These are phyloP conservation scores for Carex parvula DNA, from an alignment of 176 grass and related monocot species.

Conservation along the genomic window DNA sequence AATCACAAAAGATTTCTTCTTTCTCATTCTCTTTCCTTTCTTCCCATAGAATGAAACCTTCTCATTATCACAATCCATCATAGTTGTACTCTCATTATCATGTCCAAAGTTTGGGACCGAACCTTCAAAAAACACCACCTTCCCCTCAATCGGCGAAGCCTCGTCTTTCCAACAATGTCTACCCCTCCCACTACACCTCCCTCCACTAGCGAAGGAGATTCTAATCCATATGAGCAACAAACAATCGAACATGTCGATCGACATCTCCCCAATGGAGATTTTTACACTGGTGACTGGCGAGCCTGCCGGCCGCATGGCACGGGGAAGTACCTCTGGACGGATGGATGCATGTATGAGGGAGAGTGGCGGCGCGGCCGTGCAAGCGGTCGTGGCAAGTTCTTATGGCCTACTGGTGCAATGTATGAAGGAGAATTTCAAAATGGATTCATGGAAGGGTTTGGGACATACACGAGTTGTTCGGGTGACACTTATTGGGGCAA, in stretches of 20 bases:
- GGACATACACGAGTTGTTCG: slow-evolving; percentile 73
- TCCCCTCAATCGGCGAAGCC: background rate
- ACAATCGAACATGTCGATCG: slow-evolving; percentile 35
- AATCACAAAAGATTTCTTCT: background rate
- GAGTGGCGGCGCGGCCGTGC: slow-evolving; percentile 78
- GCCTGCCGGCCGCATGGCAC: slow-evolving; percentile 52
- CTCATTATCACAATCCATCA: background rate
- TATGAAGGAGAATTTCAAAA: slow-evolving; percentile 88
- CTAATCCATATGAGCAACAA: slow-evolving; percentile 7
- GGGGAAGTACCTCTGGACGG: slow-evolving; percentile 88
- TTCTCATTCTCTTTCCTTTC: background rate
- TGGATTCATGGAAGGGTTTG: slow-evolving; percentile 90
- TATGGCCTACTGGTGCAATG: slow-evolving; percentile 85
- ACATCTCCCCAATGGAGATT: slow-evolving; percentile 80
- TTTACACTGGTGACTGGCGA: slow-evolving; percentile 81
- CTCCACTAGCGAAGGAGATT: background rate
- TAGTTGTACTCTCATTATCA: background rate
- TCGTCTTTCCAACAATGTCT: slow-evolving; percentile 22
- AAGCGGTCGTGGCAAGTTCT: slow-evolving; percentile 76
- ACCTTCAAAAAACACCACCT: slow-evolving; percentile 14
- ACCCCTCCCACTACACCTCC: background rate
- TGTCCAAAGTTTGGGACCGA: slow-evolving; percentile 18
- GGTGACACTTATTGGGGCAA: slow-evolving; percentile 77
- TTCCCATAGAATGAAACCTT: background rate
- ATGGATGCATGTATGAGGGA: slow-evolving; percentile 99